A percentile compares a stretch with the other conserved stretches of the same genome.
Conservation (phyloP, 495 filamentous ascomycete genomes). For the Annulohypoxylon moriforme region DNA sequence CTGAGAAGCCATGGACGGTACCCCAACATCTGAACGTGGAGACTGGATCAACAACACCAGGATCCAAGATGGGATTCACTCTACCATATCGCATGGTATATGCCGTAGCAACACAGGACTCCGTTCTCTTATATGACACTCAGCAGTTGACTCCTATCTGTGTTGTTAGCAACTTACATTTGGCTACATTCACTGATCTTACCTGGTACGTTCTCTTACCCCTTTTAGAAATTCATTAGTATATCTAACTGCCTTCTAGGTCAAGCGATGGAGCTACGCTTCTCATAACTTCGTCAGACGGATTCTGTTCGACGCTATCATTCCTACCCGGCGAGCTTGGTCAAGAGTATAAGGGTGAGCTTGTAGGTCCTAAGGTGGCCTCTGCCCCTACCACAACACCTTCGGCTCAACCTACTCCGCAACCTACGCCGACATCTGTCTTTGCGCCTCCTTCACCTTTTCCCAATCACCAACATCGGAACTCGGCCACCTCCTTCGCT, state of each 20-base stretch:
- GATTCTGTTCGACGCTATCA: slow-evolving; percentile 92
- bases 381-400: slow-evolving; percentile 51
- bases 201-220: slow-evolving; percentile 75
- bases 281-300: slow-evolving; percentile 96
- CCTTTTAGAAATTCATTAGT: neutral
- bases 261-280: slow-evolving; percentile 91
- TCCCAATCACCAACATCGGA: slow-evolving; percentile 63
- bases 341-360: slow-evolving; percentile 78
- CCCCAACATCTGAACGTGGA: slow-evolving; percentile 62
- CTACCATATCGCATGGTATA: slow-evolving; percentile 95
- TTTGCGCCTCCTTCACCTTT: slow-evolving; percentile 70
- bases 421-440: slow-evolving; percentile 70
- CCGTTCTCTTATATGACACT: slow-evolving; percentile 96
- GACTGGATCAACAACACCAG: slow-evolving; percentile 60
- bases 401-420: slow-evolving; percentile 69
- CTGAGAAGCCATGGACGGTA: slow-evolving; percentile 60
- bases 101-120: slow-evolving; percentile 96
- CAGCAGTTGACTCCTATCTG: slow-evolving; percentile 94
- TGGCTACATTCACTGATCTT: slow-evolving; percentile 95
- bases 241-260: slow-evolving; percentile 66
- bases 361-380: slow-evolving; percentile 63
- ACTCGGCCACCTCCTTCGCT: slow-evolving; percentile 61
- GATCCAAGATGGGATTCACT: slow-evolving; percentile 77
- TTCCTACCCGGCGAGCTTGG: slow-evolving; percentile 89
- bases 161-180: slow-evolving; percentile 95